Base-by-base conservation (phyloP, 176 grass and related monocot genomes). In the Alloteropsis semialata region DNA sequence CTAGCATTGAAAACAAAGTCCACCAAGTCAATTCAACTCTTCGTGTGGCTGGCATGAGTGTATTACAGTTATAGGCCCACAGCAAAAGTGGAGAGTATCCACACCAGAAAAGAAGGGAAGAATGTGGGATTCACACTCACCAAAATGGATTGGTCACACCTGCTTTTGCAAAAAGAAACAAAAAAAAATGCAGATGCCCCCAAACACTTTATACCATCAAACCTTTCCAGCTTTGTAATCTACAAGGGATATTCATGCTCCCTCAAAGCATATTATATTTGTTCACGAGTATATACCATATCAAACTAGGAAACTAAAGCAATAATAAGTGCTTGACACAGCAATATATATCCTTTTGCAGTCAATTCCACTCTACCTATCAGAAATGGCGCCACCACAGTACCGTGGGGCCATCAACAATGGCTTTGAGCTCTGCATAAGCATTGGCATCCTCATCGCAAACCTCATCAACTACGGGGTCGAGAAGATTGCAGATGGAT, bases 381-480 rank as follows among this genome's bases (percentile, higher is more conserved):
- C 92, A 3, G 96, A 98, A 72, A 95, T 98, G 92, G 92, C 96
- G 5, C 96, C 92, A 0, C 86, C 96, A 0, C 86, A 88, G 22
- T 88, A 93, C 84, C 92, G 96, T 51, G 96, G 96, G 0, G 96
- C 96, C 30, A 88, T 98, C 65, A 95, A 79, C 82, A 93, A 93
- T 0, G 92, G 83, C 9, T 98, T 95, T 8, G 92, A 95, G 75
- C 89, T 98, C n/a, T 98, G 90, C 71, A 88, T 98, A 84, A 92
- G 88, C 69, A 41, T 95, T 1, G 96, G 96, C 37, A 93, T 95
- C 81, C 87, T 95, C 22, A 77, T 89, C 0, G 96, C 96, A 1
- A 98, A 95, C 70, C 81, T 95, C 51, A 88, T 98, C 83, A 98
- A 98, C 89, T 98, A 91, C 25, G 88, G 86, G 4, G 91, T 94